Evolutionary conservation across 345 rosid genomes (phyloP).

Genomic region (Brassica nigra): DNA sequence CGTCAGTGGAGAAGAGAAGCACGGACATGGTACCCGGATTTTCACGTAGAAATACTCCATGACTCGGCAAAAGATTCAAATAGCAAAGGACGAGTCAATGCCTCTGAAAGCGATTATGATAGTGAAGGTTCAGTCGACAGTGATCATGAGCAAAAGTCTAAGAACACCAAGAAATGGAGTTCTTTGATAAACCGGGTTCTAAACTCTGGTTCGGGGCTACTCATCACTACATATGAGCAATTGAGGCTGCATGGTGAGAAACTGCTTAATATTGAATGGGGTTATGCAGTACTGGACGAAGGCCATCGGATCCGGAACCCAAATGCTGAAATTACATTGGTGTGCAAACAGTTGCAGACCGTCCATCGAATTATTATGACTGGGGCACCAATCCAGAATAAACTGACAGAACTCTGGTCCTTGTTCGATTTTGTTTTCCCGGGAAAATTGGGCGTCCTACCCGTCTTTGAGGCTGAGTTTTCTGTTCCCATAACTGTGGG

Average conservation of each 20-base stretch:
- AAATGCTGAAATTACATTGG: conserved; percentile 84
- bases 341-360: conserved; percentile 96
- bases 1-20: conserved; percentile 98
- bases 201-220: conserved; percentile 75
- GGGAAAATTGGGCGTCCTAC: conserved; percentile 92
- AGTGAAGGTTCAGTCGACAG: conserved; percentile 71
- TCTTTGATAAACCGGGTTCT: conserved; percentile 77
- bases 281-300: conserved; percentile 92
- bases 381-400: conserved; percentile 97
- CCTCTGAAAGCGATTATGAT: conserved; percentile 65
- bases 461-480: conserved; percentile 97
- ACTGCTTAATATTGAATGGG: conserved; percentile 90
- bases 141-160: conserved; percentile 59
- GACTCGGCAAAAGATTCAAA: conserved; percentile 81
- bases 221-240: conserved; percentile 94
- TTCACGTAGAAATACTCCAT: conserved; percentile 83
- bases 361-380: conserved; percentile 95
- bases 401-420: conserved; percentile 90
- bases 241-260: conserved; percentile 80
- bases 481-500: conserved; percentile 94
- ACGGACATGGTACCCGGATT: conserved; percentile 72
- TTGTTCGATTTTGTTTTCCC: conserved; percentile 99
- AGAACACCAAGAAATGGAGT: conserved; percentile 73
- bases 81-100: conserved; percentile 49
- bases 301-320: conserved; percentile 98